Evolutionary conservation across 345 rosid species (phyloP).

Genomic region (Syzygium aqueum): DNA sequence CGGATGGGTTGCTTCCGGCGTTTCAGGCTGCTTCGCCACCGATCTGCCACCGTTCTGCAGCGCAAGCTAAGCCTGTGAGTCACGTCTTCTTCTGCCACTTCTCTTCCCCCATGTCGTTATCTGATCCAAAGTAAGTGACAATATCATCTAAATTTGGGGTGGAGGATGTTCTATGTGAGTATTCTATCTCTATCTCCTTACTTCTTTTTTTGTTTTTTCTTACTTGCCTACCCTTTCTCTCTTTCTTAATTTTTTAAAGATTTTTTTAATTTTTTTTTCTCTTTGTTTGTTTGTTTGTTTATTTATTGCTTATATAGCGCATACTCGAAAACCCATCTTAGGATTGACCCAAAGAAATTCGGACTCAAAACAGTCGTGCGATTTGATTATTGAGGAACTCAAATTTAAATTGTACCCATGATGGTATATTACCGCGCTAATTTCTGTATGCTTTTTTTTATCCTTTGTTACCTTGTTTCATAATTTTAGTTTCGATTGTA

Average conservation of each 20-base stretch:
- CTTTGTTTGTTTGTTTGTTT: neutral
- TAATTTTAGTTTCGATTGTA: neutral
- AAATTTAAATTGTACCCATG: neutral
- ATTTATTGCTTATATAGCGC: neutral
- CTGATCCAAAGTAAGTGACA: neutral
- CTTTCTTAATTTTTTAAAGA: neutral
- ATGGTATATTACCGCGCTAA: accelerated
- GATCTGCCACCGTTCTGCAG: neutral
- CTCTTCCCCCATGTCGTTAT: neutral
- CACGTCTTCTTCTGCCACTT: neutral
- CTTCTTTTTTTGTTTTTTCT: neutral
- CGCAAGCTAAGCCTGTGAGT: neutral
- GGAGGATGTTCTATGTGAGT: neutral
- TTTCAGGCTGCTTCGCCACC: neutral
- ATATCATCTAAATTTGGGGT: neutral
- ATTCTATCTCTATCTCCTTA: neutral
- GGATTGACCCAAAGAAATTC: neutral
- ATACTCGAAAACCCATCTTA: neutral
- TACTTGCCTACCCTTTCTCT: neutral
- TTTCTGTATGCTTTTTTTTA: accelerated
- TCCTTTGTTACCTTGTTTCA: neutral
- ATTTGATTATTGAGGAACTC: neutral
- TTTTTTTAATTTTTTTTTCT: neutral
- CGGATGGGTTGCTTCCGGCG: neutral
- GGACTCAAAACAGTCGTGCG: accelerated